Percentiles rank a stretch among this genome's conserved stretches.
These are phyloP conservation scores for Peziza echinospora DNA, from an alignment of 495 filamentous ascomycete species.

Conservation along the genomic window DNA sequence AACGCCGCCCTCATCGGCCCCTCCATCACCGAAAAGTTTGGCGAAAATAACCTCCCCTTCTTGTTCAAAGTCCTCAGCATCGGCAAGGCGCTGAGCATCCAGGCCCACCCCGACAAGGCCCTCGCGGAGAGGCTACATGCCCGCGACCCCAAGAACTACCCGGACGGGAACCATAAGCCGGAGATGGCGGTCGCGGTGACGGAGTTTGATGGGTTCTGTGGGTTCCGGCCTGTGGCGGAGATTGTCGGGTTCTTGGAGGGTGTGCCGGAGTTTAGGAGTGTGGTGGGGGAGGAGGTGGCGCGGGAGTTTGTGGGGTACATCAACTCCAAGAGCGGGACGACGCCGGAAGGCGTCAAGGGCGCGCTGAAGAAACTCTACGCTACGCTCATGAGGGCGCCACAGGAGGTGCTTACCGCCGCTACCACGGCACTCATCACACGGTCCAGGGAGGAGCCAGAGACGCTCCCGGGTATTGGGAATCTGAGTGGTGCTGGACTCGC, in stretches of 20 bases:
- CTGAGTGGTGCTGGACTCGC: constrained; percentile 41
- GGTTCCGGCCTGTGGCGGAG: constrained; percentile 72
- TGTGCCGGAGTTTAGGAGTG: constrained; percentile 46
- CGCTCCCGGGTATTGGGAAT: constrained; percentile 35
- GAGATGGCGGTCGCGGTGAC: constrained; percentile 98
- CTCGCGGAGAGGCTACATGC: constrained; percentile 75
- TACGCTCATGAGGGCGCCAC: constrained; percentile 54
- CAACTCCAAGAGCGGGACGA: constrained; percentile 38
- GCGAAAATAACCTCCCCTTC: constrained; percentile 65
- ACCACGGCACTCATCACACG: too few species aligned
- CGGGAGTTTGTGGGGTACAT: constrained; percentile 46
- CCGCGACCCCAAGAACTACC: constrained; percentile 80
- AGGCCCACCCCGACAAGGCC: constrained; percentile 96
- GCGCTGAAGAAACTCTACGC: constrained; percentile 54
- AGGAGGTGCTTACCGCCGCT: constrained; percentile 49
- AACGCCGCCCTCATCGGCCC: constrained; percentile 61
- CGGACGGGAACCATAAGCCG: constrained; percentile 97
- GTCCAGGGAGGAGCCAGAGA: too few species aligned
- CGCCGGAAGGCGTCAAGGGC: constrained; percentile 50
- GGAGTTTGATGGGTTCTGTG: constrained; percentile 84
- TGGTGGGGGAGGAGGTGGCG: constrained; percentile 52
- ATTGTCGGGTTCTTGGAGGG: constrained; percentile 66
- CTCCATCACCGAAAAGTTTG: constrained; percentile 49
- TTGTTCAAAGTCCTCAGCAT: constrained; percentile 94
- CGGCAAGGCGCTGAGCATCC: constrained; percentile 83